A percentile compares a stretch with the other conserved stretches of the same genome.
These are phyloP conservation scores for Aspergillus kassunensis DNA, from an alignment of 495 filamentous ascomycete species.

Conservation along the genomic window DNA sequence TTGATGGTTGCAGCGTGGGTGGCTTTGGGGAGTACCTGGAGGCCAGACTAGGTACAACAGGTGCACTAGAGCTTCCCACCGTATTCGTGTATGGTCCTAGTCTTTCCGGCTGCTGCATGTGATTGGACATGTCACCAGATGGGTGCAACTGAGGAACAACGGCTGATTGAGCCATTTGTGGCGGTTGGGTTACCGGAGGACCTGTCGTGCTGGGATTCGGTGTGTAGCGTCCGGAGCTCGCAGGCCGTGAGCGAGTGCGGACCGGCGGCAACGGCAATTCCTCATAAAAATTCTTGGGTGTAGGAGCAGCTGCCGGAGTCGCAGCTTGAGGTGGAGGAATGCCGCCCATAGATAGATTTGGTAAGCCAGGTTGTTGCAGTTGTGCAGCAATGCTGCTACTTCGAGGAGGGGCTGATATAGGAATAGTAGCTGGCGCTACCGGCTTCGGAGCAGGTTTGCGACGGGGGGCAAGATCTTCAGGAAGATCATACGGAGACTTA, in stretches of 20 bases:
- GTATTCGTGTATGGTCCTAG: slow-evolving; percentile 59
- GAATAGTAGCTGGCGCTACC: slow-evolving; percentile 21
- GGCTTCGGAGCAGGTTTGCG: slow-evolving; percentile 51
- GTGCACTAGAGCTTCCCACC: slow-evolving; percentile 26
- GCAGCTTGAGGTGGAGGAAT: slow-evolving; percentile 31
- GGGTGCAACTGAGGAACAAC: slow-evolving; percentile 17
- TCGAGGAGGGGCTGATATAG: slow-evolving; percentile 44
- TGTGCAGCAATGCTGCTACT: slow-evolving; percentile 54
- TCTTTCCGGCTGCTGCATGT: slow-evolving; percentile 53
- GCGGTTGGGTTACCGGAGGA: slow-evolving; percentile 8
- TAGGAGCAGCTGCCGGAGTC: slow-evolving; percentile 2
- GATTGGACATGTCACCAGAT: slow-evolving; percentile 18
- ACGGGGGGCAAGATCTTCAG: slow-evolving; percentile 76
- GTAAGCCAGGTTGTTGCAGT: slow-evolving; percentile 18
- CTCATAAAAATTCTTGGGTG: slow-evolving; percentile 74
- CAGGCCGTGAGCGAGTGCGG: slow-evolving; percentile 38
- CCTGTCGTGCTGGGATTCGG: slow-evolving; percentile 33
- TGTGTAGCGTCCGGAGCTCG: slow-evolving; percentile 50
- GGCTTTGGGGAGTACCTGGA: slow-evolving; percentile 41
- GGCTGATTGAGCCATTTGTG: slow-evolving; percentile 20
- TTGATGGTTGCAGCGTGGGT: slow-evolving; percentile 27
- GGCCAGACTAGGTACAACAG: slow-evolving; percentile 34
- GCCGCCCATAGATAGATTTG: slow-evolving; percentile 21
- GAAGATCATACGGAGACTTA: slow-evolving; percentile 88
- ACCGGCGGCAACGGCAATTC: slow-evolving; percentile 70